Conservation (phyloP, 208 protist genomes). For the Herpetomonas muscarum region DNA sequence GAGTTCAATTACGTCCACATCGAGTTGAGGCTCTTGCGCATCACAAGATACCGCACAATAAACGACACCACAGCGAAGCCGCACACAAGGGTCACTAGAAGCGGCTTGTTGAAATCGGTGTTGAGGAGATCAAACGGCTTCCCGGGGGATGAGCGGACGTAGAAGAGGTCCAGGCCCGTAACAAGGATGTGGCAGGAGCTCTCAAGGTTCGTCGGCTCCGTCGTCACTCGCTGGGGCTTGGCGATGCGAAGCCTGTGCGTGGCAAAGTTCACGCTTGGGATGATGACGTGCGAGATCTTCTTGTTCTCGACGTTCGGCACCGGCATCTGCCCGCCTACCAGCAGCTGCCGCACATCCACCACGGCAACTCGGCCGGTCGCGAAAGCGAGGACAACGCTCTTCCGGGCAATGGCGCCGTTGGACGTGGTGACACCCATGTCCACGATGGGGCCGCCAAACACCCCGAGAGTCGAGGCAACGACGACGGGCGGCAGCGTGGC, state of each 20-base stretch:
- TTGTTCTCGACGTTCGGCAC: constrained; percentile 28
- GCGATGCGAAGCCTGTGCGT: constrained; percentile 74
- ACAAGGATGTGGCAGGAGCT: constrained; percentile 85
- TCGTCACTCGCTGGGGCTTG: constrained; percentile 46
- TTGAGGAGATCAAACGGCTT: constrained; percentile 92
- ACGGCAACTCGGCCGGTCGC: constrained; percentile 66
- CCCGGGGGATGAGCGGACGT: constrained; percentile 76
- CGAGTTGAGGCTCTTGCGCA: constrained; percentile 54
- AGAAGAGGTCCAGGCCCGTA: constrained; percentile 86
- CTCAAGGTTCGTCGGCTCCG: constrained; percentile 74
- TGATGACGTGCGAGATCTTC: constrained; percentile 62
- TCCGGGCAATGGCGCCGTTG: constrained; percentile 65
- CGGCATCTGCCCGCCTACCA: constrained; percentile 64
- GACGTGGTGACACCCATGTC: constrained; percentile 80
- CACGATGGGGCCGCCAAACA: constrained; percentile 56
- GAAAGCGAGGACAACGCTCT: constrained; percentile 79
- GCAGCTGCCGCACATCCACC: constrained; percentile 58
- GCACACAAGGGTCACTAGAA: constrained; percentile 65
- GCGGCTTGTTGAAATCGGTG: constrained; percentile 88
- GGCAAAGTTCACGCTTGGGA: constrained; percentile 48
- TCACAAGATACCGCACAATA: constrained; percentile 67
- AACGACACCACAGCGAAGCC: constrained; percentile 58
- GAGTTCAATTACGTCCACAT: constrained; percentile 54
- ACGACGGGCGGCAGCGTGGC: constrained; percentile 68
- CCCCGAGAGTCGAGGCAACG: constrained; percentile 52